A percentile compares a stretch with the other conserved stretches of the same genome.
These are phyloP conservation scores for Phaeosphaeriaceae sp. DNA, from an alignment of 2,329 filamentous ascomycete genomes.

Conservation along the genomic window DNA sequence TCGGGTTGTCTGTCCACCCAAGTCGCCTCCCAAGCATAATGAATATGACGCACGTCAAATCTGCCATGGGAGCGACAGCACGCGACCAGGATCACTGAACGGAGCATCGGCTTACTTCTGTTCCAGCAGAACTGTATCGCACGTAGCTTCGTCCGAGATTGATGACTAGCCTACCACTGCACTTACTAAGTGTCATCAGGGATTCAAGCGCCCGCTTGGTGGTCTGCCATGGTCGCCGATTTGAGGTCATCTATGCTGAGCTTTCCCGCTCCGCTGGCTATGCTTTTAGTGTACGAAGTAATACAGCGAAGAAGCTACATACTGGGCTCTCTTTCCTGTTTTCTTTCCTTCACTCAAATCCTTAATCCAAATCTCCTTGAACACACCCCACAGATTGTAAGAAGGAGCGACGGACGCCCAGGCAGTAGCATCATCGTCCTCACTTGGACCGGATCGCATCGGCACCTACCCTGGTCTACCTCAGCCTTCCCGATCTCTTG, in stretches of 20 bases:
- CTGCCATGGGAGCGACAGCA: not conserved
- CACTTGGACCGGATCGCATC: conserved; percentile 5
- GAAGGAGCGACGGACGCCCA: not conserved
- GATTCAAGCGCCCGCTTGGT: not conserved
- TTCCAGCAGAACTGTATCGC: not conserved
- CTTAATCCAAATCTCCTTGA: not conserved
- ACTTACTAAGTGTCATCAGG: conserved; percentile 7
- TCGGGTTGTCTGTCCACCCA: no score
- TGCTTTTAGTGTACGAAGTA: not conserved
- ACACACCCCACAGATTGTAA: not conserved
- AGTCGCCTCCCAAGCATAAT: not conserved
- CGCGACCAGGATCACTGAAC: conserved; percentile 5
- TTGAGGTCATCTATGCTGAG: conserved; percentile 6
- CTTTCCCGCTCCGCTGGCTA: not conserved
- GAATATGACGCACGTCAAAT: conserved; percentile 1
- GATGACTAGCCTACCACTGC: conserved; percentile 1
- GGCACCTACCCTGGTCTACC: conserved; percentile 3
- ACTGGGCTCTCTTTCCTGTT: not conserved
- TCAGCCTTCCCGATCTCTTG: not conserved
- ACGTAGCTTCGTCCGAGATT: not conserved
- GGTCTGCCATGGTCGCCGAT: conserved; percentile 1
- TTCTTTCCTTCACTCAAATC: not conserved
- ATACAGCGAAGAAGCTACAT: not conserved
- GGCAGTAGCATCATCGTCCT: not conserved
- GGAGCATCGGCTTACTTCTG: conserved; percentile 1